A percentile compares a stretch with the other conserved stretches of the same genome.
Conservation (phyloP, 208 protist genomes). For the Leishmania arabica region DNA sequence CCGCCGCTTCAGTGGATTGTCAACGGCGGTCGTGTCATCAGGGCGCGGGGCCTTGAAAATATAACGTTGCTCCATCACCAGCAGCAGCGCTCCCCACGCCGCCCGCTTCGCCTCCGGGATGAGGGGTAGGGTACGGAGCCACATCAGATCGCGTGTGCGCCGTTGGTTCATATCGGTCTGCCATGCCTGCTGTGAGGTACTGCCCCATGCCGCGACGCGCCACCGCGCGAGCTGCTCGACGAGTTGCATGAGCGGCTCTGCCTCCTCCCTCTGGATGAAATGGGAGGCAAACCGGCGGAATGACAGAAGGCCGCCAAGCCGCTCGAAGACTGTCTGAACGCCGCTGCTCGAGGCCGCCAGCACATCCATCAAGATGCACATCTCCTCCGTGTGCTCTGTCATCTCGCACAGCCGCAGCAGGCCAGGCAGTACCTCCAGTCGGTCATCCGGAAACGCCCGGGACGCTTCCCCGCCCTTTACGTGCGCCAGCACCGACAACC, state of each 20-base stretch:
- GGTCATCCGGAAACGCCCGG: slow-evolving; percentile 64
- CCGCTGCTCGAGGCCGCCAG: slow-evolving; percentile 52
- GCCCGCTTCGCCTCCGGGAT: slow-evolving; percentile 53
- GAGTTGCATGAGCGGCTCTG: slow-evolving; percentile 48
- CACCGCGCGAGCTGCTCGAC: slow-evolving; percentile 61
- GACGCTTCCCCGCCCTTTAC: slow-evolving; percentile 54
- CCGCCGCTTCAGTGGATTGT: slow-evolving; percentile 36
- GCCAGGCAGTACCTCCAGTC: slow-evolving; percentile 44
- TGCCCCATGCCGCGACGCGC: slow-evolving; percentile 51
- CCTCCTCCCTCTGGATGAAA: slow-evolving; percentile 38
- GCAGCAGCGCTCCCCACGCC: slow-evolving; percentile 52
- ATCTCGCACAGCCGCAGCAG: slow-evolving; percentile 81
- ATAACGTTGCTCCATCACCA: slow-evolving; percentile 71
- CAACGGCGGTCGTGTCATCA: slow-evolving; percentile 7
- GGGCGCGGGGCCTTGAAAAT: slow-evolving; percentile 52
- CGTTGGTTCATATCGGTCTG: slow-evolving; percentile 51
- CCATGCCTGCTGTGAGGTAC: slow-evolving; percentile 69
- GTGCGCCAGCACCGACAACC: slow-evolving; percentile 65
- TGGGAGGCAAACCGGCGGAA: slow-evolving; percentile 64
- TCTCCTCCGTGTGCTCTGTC: slow-evolving; percentile 56
- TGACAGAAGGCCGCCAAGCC: slow-evolving; percentile 62
- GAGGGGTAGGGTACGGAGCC: slow-evolving; percentile 55
- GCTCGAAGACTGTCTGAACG: slow-evolving; percentile 70
- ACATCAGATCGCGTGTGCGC: slow-evolving; percentile 51
- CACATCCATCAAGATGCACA: slow-evolving; percentile 59